phyloP scores from a whole-genome alignment of 352 stramenopile genomes.

The Phytophthora hibernalis region DNA sequence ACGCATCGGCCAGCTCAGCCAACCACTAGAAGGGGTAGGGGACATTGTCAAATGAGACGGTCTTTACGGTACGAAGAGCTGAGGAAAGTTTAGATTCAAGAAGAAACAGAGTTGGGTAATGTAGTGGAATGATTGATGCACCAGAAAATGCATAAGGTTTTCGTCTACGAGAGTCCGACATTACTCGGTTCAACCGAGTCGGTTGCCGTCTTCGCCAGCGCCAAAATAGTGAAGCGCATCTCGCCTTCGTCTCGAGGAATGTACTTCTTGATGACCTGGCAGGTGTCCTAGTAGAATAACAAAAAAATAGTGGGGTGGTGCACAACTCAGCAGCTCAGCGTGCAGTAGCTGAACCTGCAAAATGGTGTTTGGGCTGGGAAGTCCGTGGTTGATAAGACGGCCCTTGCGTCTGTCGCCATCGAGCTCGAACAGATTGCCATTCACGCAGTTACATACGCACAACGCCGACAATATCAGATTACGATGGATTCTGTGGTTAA shows the following conservation, averaged over 20 bases:
- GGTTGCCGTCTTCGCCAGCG: constrained; percentile 80
- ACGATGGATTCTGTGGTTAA: not conserved
- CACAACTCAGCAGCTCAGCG: not conserved
- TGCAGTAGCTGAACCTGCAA: constrained; percentile 74
- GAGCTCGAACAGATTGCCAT: constrained; percentile 95
- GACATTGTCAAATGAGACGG: not conserved
- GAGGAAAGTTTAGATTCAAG: constrained; percentile 2
- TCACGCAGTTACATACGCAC: constrained; percentile 64
- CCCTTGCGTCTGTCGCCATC: constrained; percentile 96
- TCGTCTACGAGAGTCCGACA: not conserved
- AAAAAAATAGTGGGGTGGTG: not conserved
- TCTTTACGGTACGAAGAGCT: constrained; percentile 4
- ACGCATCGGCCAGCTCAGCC: constrained; percentile 5
- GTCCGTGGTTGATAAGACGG: constrained; percentile 93
- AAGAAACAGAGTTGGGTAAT: not conserved
- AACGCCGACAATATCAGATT: not conserved
- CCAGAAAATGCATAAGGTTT: not conserved
- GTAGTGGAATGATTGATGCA: constrained; percentile 11
- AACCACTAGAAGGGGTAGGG: constrained; percentile 27
- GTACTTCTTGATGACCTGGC: constrained; percentile 91
- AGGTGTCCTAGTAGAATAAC: constrained; percentile 71
- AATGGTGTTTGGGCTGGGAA: constrained; percentile 86
- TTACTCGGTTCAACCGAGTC: too few relatives aligned
- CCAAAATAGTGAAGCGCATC: constrained; percentile 95
- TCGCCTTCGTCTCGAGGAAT: constrained; percentile 95